Evolutionary conservation across 129 eudicot species (phyloP).

Genomic region (Escallonia rubra): DNA sequence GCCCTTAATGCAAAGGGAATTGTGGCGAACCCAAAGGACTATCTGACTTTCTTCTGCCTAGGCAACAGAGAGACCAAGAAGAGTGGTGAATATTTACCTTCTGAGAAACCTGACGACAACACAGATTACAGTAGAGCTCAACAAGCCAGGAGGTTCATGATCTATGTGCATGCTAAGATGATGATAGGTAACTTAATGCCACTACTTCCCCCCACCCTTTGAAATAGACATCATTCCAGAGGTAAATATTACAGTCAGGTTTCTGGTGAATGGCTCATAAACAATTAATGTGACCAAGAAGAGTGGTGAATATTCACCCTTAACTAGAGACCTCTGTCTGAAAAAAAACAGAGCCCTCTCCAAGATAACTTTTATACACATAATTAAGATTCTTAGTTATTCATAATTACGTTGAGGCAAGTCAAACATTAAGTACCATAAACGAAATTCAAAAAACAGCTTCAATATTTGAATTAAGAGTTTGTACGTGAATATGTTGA

Average conservation of each 20-base stretch:
- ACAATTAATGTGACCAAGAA: background rate
- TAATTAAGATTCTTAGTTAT: too few relatives aligned
- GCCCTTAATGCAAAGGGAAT: conserved; percentile 62
- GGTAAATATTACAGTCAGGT: too few relatives aligned
- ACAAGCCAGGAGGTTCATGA: conserved; percentile 72
- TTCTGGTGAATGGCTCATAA: background rate
- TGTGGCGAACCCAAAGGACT: conserved; percentile 56
- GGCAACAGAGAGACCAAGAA: conserved; percentile 62
- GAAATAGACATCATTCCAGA: too few relatives aligned
- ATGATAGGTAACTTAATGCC: conserved; percentile 58
- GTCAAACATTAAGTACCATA: too few relatives aligned
- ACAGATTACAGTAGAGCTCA: conserved; percentile 61
- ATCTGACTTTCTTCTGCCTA: conserved; percentile 67
- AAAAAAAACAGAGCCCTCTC: too few relatives aligned
- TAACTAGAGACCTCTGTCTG: too few relatives aligned
- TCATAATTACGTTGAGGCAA: too few relatives aligned
- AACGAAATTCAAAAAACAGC: too few relatives aligned
- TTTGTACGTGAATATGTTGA: too few relatives aligned
- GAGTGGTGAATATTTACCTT: conserved; percentile 61
- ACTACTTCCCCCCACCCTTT: too few relatives aligned
- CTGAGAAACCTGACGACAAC: conserved; percentile 38
- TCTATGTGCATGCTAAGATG: conserved; percentile 82
- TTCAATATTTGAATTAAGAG: too few relatives aligned
- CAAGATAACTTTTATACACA: too few relatives aligned
- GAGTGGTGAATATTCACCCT: background rate